Evolutionary conservation across 257 asterid species (phyloP), one percentile per base, ranked within the genome.

Genomic region (Nicotiana knightiana): DNA sequence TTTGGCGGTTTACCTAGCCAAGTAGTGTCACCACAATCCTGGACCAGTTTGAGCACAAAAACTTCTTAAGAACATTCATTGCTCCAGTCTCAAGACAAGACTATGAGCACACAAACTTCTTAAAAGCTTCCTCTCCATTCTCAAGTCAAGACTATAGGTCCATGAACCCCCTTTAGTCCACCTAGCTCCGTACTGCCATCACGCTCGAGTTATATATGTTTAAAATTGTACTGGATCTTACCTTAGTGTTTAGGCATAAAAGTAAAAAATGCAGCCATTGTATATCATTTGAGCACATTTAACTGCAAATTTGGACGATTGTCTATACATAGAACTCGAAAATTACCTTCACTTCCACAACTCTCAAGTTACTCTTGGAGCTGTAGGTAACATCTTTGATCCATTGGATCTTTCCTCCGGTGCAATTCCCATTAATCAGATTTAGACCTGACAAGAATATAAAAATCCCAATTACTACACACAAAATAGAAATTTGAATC

Each of bases 271-370:
- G 81, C 12, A 54, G 62, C 15, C 32, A 57, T 73, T 13, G 35
- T 2, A 37, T n/a, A 15, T 39, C 2, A 21, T 9, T 54, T 17
- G 43, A 59, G 24, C 18, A 66, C 6, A 68, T 59, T 5, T 4
- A 5, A 43, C 12, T 63, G 43, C 16, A 54, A 57, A 6, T 55
- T 15, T 65, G 37, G 48, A 35, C 80, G 5, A 24, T 43, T 71
- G 24, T 13, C 2, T 71, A 71, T 46, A 35, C 79, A 24, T 24
- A 17, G 24, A 46, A 24, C 15, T 6, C 39, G 15, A 24, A 71
- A 6, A 11, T 76, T 46, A 85, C 89, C 88, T 85, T 85, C 59
- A 85, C 68, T 80, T 87, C 89, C 82, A 85, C 55, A 11, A 84
- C 75, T 51, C 66, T 81, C 35, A 79, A 78, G 37, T 76, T 84